Conservation (phyloP, 192 early-diverging fungal genomes). For the Phycomyces nitens region DNA sequence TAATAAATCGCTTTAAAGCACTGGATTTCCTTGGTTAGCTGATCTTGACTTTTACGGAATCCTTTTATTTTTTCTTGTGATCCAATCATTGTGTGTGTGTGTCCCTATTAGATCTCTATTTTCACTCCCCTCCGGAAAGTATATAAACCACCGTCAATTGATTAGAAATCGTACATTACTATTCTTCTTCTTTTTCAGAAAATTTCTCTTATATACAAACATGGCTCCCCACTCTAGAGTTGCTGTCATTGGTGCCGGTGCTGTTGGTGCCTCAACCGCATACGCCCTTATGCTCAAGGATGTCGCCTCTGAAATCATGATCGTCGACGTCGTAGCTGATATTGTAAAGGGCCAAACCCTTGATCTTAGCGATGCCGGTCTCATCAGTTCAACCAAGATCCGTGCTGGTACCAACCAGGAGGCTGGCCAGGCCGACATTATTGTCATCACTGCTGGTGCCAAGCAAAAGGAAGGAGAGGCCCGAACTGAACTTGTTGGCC, state of each 20-base stretch:
- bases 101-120: too few relatives aligned
- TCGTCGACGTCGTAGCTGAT: slow-evolving; percentile 69
- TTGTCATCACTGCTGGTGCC: slow-evolving; percentile 82
- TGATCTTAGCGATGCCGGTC: slow-evolving; percentile 80
- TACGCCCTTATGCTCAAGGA: slow-evolving; percentile 68
- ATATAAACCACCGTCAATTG: too few relatives aligned
- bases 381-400: slow-evolving; percentile 61
- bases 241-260: slow-evolving; percentile 74
- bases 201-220: background rate
- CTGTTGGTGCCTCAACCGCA: slow-evolving; percentile 71
- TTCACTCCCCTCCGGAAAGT: too few relatives aligned
- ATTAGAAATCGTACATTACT: too few relatives aligned
- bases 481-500: slow-evolving; percentile 67
- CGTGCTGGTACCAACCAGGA: slow-evolving; percentile 60
- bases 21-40: too few relatives aligned
- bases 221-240: slow-evolving; percentile 36
- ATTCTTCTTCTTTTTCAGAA: background rate
- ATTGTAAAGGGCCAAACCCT: slow-evolving; percentile 71
- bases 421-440: slow-evolving; percentile 79
- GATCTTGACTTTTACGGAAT: too few relatives aligned
- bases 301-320: slow-evolving; percentile 65
- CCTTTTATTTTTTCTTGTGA: too few relatives aligned
- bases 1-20: too few relatives aligned
- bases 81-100: too few relatives aligned
- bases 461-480: slow-evolving; percentile 76